Base-by-base conservation (phyloP, 2,329 filamentous ascomycete genomes). In the Fusarium sp. region DNA sequence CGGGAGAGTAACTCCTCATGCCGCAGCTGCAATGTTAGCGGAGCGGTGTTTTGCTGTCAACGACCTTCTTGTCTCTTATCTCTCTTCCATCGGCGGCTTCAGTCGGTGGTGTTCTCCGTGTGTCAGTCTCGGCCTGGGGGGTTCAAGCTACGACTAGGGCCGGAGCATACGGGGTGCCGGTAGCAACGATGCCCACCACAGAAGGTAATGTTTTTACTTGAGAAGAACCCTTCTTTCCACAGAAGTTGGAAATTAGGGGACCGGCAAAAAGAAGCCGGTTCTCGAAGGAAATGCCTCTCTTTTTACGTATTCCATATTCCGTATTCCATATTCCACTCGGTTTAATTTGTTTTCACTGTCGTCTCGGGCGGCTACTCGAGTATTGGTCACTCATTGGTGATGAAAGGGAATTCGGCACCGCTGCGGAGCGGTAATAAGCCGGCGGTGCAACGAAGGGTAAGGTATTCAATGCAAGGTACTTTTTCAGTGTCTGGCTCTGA, bases 111-210 rank as follows among this genome's bases (percentile, higher is more conserved):
- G 30, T 47, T 62, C 43, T 62, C 62, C 62, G 46, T 67, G 46
- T 67, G 49, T 59, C 49, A 57, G 67, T 68, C 68, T 67, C 54
- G 68, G 65, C 68, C 65, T 69, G 52, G 67, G 39, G 49, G 68
- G 52, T 56, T 68, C 65, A 66, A 68, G 61, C 65, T 68, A 44
- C 20, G 35, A 71, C 67, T 66, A 70, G 68, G 41, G 53, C 59
- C 62, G 53, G 67, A 61, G 30, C 52, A 62, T 52, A 70, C 63
- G 67, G 63, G 61, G 65, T 68, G 53, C 46, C 33, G 56, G 67
- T 65, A 71, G 45, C 52, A 51, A 71, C 51, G 50, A 70, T 56
- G 67, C 45, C 58, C 55, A 67, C 67, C n/a, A 22, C n/a, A 33
- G 33, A 41, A 46, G 48, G 41, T 40, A 45, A 47, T 49, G 35